phyloP scores from a whole-genome alignment of 129 eudicot genomes.

The Tagetes erecta region DNA sequence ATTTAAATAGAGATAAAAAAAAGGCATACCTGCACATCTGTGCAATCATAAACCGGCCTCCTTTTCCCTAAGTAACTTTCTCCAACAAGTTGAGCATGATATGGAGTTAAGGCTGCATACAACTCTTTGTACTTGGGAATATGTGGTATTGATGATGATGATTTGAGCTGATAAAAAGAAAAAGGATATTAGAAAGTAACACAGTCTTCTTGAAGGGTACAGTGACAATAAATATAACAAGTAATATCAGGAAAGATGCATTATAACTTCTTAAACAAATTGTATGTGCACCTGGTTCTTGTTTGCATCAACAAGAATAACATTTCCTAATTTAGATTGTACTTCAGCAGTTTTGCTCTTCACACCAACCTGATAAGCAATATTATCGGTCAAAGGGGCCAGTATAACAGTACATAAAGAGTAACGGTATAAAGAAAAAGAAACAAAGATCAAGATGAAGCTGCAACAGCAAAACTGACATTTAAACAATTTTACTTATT shows the following conservation, averaged over 20 bases:
- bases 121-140: constrained; percentile 74
- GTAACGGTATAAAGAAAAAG: not conserved
- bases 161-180: constrained; percentile 57
- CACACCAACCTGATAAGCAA: constrained; percentile 76
- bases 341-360: constrained; percentile 87
- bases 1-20: not conserved
- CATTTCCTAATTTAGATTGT: constrained; percentile 79
- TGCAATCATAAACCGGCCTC: constrained; percentile 81
- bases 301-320: constrained; percentile 75
- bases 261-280: not conserved
- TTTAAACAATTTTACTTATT: not conserved
- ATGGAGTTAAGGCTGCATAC: constrained; percentile 64
- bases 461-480: not conserved
- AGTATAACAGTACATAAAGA: constrained; percentile 9
- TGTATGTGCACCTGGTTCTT: constrained; percentile 78
- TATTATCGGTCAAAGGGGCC: constrained; percentile 20
- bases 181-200: constrained; percentile 13
- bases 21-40: constrained; percentile 74
- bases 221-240: not conserved
- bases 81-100: constrained; percentile 88
- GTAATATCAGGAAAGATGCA: constrained; percentile 2
- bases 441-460: constrained; percentile 11
- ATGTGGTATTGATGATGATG: constrained; percentile 67
- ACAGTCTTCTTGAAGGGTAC: not conserved
- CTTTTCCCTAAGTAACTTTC: constrained; percentile 88